Evolutionary conservation across 305 asterid genomes (phyloP), one percentile per base, ranked within the genome.

Genomic region (Fraxinus dipetala): DNA sequence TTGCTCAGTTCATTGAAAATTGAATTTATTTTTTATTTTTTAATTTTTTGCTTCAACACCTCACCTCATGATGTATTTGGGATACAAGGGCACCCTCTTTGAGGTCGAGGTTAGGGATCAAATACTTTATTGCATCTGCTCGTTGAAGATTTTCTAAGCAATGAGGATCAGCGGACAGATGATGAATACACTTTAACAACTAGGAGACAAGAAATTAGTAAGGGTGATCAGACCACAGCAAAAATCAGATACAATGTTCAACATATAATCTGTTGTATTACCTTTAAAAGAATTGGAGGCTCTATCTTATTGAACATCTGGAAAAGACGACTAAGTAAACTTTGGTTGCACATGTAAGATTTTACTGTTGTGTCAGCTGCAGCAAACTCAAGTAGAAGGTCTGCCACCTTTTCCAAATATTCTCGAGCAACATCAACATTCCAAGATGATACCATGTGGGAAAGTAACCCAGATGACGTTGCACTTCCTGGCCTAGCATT

Each of bases 401-500:
- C 99, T 32, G 99, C 98, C 51, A 96, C 98, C 87, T 95, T 96
- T 80, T 92, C 97, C 80, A 96, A 89, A 90, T 96, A 96, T 87
- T 94, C 99, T 87, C 91, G 89, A 32, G 98, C 97, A 85, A 92
- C 90, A 84, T 96, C 98, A 88, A 89, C 98, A 89, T 93, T 96
- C 98, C 97, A 96, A 63, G 98, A 95, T 20, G 97, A 90, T 73
- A 88, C 98, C 96, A 88, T 87, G 84, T 91, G 94, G 75, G 98
- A 88, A 79, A 92, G 98, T 35, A 93, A 86, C 81, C 98, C 99
- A 54, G 99, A 96, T 65, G 99, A 94, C 74, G 98, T 88, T 7
- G 99, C 96, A 84, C 99, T 96, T 79, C 98, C 99, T 35, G 97
- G 94, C 87, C 98, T 93, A 85, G 97, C 99, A 89, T 94, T 93